Evolutionary conservation across 2,329 filamentous ascomycete genomes (phyloP).

Genomic region (Verticillium klebahnii): DNA sequence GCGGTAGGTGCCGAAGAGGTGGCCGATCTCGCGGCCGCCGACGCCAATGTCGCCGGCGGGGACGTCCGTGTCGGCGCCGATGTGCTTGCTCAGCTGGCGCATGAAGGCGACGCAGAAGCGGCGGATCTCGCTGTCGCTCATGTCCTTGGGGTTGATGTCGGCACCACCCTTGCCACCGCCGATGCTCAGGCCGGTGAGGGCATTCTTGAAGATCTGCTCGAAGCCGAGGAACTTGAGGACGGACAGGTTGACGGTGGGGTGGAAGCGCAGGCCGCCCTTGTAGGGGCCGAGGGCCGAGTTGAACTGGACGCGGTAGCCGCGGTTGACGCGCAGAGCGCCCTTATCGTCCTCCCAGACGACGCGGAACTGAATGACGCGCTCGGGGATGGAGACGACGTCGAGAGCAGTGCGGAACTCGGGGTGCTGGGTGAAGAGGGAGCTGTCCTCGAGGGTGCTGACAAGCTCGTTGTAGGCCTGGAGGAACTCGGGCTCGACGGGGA

Average conservation of each 20-base stretch:
- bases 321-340: conserved; percentile 84
- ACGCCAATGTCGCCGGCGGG: conserved; percentile 97
- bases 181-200: conserved; percentile 89
- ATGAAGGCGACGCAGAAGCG: conserved; percentile 97
- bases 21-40: conserved; percentile 86
- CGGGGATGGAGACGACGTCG: conserved; percentile 80
- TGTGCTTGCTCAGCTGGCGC: conserved; percentile 92
- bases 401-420: conserved; percentile 93
- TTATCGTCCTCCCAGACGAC: conserved; percentile 96
- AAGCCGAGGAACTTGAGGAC: conserved; percentile 95
- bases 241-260: conserved; percentile 74
- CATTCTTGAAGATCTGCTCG: conserved; percentile 99
- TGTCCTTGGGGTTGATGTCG: conserved; percentile 99
- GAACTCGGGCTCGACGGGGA: conserved; percentile 90
- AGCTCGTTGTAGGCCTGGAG: conserved; percentile 99
- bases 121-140: conserved; percentile 94
- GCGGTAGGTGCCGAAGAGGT: conserved; percentile 91
- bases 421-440: conserved; percentile 86
- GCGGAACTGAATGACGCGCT: conserved; percentile 95
- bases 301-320: conserved; percentile 97
- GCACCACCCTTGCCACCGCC: conserved; percentile 96
- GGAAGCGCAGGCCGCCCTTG: conserved; percentile 95
- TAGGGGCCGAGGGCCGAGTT: conserved; percentile 96
- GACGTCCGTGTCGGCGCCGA: conserved; percentile 92
- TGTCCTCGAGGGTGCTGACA: conserved; percentile 89